A percentile compares a stretch with the other conserved stretches of the same genome.
Evolutionary conservation across 2,329 filamentous ascomycete genomes (phyloP).

Genomic region (Cryphonectria radicalis): DNA sequence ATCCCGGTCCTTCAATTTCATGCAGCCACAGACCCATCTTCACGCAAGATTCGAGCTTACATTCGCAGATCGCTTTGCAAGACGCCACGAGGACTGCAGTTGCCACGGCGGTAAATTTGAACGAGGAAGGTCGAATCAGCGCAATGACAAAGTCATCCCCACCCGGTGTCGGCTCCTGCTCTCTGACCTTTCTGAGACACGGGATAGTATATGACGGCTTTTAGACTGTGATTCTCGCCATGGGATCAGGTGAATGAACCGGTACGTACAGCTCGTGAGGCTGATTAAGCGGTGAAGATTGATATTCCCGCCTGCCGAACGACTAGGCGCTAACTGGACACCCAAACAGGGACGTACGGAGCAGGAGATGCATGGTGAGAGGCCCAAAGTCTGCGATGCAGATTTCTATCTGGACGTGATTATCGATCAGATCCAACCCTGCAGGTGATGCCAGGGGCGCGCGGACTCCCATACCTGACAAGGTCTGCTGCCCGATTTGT

Average conservation of each 20-base stretch:
- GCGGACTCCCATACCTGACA: not conserved
- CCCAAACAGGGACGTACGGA: not conserved
- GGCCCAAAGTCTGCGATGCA: not conserved
- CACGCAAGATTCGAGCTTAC: not conserved
- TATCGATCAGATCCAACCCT: not conserved
- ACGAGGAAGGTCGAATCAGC: not conserved
- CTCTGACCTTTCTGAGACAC: not conserved
- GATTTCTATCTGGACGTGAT: not conserved
- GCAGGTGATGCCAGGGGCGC: not conserved
- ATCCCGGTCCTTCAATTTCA: not conserved
- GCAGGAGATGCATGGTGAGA: not conserved
- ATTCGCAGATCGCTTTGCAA: not conserved
- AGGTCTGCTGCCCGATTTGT: not conserved
- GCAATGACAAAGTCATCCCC: not conserved
- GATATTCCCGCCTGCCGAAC: not conserved
- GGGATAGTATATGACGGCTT: not conserved
- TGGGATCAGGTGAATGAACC: not conserved
- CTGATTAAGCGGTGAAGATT: not conserved
- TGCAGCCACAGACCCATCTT: not conserved
- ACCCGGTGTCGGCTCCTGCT: not conserved
- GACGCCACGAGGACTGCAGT: not conserved
- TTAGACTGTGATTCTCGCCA: not conserved
- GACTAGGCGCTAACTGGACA: not conserved
- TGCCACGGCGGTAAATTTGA: not conserved
- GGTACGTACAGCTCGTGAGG: not conserved